Base-by-base conservation (phyloP, 2,329 filamentous ascomycete genomes). In the Microdochium bolleyi region DNA sequence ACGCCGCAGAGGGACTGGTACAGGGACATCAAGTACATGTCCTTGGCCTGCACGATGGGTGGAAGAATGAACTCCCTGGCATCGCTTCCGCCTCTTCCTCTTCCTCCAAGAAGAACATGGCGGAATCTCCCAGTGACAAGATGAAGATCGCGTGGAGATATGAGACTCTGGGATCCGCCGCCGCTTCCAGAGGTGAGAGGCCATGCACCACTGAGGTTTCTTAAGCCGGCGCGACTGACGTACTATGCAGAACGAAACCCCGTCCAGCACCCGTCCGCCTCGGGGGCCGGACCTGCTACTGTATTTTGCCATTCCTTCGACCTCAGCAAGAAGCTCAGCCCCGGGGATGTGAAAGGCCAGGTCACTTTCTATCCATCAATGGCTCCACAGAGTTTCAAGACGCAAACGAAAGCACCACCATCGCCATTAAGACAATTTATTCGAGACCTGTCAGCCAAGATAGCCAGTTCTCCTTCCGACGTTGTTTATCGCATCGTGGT, bases 111-210 rank as follows among this genome's bases (percentile, higher is more conserved):
- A 46, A 46, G 41, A 19, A 46, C 19, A 22, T 13, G 9, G 71
- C 62, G 10, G 67, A 70, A 16, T 59, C 66, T 2, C 62, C 70
- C 2, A 76, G 78, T 14, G 88, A 92, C 57, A 92, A 86, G 69
- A 97, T 99, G 94, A 97, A 96, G 73, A 99, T 99, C 73, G 94
- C 94, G 3, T 99, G 94, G 94, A 81, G 94, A 67, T 99, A 99
- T 71, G 92, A 97, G 69, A 81, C 84, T 32, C 70, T 97, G 51
- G 87, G 88, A 16, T 86, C 87, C 58, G 85, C 84, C 60, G 83
- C 83, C 44, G 77, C 76, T 54, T 71, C 76, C 51, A 79, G 83
- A 84, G 84, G 86, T 87, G 76, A 70, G 79, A 64, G 24, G n/a
- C 32, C 11, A 30, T 30, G 27, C 27, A 30, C 27, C 27, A 30